These are phyloP conservation scores for Cladosporium sp. DNA, from an alignment of 2,329 filamentous ascomycete genomes.

Conservation along the genomic window DNA sequence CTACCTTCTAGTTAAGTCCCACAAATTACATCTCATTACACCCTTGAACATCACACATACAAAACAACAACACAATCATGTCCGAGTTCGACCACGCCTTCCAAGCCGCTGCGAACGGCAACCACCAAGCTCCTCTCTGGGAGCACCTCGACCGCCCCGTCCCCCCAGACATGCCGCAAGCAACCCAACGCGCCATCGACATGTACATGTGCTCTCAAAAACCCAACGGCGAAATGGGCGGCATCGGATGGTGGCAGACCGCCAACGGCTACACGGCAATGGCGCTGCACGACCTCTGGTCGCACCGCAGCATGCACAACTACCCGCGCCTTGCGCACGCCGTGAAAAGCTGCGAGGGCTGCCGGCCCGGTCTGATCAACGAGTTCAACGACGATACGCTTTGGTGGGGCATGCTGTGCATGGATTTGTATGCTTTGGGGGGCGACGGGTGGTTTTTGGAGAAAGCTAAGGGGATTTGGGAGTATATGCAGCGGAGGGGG, in stretches of 20 bases:
- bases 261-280: conserved; percentile 29
- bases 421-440: conserved; percentile 21
- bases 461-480: conserved; percentile 21
- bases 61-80: not conserved
- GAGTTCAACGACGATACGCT: conserved; percentile 26
- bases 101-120: conserved; percentile 2
- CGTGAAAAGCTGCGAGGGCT: conserved; percentile 18
- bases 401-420: conserved; percentile 26
- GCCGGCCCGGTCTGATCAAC: conserved; percentile 22
- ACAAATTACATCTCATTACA: too few relatives aligned
- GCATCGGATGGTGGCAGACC: conserved; percentile 29
- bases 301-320: conserved; percentile 18
- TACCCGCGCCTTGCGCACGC: conserved; percentile 16
- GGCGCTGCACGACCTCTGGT: conserved; percentile 24
- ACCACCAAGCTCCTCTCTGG: conserved; percentile 9
- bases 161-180: conserved; percentile 11
- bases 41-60: too few relatives aligned
- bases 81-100: conserved; percentile 7
- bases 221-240: conserved; percentile 22
- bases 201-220: conserved; percentile 20
- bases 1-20: not conserved
- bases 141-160: conserved; percentile 10
- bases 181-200: conserved; percentile 23
- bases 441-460: conserved; percentile 22
- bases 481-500: conserved; percentile 15